Evolutionary conservation across 176 grass and related monocot genomes (phyloP), one percentile per base, ranked within the genome.

Genomic region (Otatea glauca): DNA sequence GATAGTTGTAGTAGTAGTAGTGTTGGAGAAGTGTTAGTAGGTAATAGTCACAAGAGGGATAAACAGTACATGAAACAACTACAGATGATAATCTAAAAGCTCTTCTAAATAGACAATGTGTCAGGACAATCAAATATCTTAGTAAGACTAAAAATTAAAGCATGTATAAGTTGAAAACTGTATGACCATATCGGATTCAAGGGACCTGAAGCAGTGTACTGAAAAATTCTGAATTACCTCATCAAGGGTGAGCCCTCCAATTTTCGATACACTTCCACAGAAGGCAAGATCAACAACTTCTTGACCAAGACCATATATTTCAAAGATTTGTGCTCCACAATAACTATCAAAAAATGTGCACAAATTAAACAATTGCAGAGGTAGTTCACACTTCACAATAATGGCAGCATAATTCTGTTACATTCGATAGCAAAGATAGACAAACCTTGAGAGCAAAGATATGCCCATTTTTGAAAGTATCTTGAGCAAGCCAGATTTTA

Each of bases 391-490:
- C 39, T 76, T 73, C 39, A 59, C 32, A 78, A 65, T 73, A 78
- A 37, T 38, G 66, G 69, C 32, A 62, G 34, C 32, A 86, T 55
- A 75, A 43, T 32, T 53, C 3, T 78, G 68, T 54, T 67, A 65
- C 6, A 61, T 75, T 80, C 32, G 44, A 82, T 85, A 47, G 54
- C 60, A 73, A 78, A 75, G 77, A 63, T 82, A 87, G 25, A 91
- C 89, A 92, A 84, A 99, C 97, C 97, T 99, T 86, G 97, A 96
- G n/a, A 99, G 97, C 84, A 99, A 83, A 76, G 93, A 99, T 89
- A 99, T 99, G 17, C 97, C 97, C 97, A 99, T 99, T 92, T 99
- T 99, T 86, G 97, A 99, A 85, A 99, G 94, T 64, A 99, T 99
- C 84, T 99, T 99, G 66, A 99, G 89, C 78, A 99, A 90, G 69